Percentiles rank a stretch among this genome's conserved stretches.
These are phyloP conservation scores for Hyphodiscus hymeniophilus DNA, from an alignment of 495 filamentous ascomycete species.

Conservation along the genomic window DNA sequence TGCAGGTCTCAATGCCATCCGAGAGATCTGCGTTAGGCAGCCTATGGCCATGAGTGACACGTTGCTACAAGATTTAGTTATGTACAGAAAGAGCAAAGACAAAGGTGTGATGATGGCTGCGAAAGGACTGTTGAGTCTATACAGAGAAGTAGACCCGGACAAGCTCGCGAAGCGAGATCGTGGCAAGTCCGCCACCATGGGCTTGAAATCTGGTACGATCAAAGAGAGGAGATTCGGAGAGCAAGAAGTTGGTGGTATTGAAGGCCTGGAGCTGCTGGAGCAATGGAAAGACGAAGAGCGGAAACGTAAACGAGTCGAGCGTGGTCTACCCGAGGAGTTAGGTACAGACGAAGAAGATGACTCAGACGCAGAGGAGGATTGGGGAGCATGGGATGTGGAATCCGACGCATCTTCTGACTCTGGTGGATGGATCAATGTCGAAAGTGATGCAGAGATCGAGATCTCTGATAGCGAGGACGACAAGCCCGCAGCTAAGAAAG, in stretches of 20 bases:
- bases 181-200: slow-evolving; percentile 88
- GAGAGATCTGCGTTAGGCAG: slow-evolving; percentile 86
- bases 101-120: slow-evolving; percentile 98
- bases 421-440: slow-evolving; percentile 85
- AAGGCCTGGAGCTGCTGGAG: slow-evolving; percentile 86
- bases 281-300: slow-evolving; percentile 90
- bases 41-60: slow-evolving; percentile 94
- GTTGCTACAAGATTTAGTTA: slow-evolving; percentile 88
- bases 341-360: slow-evolving; percentile 44
- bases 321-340: slow-evolving; percentile 48
- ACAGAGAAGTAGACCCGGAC: slow-evolving; percentile 80
- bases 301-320: slow-evolving; percentile 58
- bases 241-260: slow-evolving; percentile 71
- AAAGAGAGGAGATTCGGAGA: slow-evolving; percentile 73
- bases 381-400: slow-evolving; percentile 79
- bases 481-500: slow-evolving; percentile 56
- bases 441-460: slow-evolving; percentile 73
- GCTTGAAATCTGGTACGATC: slow-evolving; percentile 57
- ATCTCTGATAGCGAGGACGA: slow-evolving; percentile 66
- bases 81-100: slow-evolving; percentile 95
- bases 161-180: slow-evolving; percentile 86
- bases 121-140: slow-evolving; percentile 80
- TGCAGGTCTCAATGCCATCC: slow-evolving; percentile 88
- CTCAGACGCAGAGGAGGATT: slow-evolving; percentile 48
- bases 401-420: slow-evolving; percentile 70